Base-by-base conservation (phyloP, 1,139 yeast genomes). In the Meyerozyma carpophila region DNA sequence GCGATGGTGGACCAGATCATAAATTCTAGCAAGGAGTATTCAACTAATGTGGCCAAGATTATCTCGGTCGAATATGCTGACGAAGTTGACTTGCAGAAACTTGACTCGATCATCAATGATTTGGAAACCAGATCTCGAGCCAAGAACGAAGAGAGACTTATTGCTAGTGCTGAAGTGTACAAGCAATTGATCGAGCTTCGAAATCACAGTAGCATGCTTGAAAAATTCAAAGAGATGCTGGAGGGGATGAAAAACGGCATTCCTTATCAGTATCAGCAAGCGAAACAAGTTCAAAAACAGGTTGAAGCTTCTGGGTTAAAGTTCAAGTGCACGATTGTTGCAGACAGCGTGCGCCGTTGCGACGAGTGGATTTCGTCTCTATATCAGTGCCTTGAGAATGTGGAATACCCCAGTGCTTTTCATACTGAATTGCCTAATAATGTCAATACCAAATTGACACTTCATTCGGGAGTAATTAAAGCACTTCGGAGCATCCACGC, bases 351-450 rank as follows among this genome's bases (percentile, higher is more conserved):
- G 37, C 44, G 50, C 18, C 48, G 49, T 11, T 59, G 68, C 5
- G 78, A 73, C 41, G 59, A 59, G 1, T 81, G 86, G 84, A 56
- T 74, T 7, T 39, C 45, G 8, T 38, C 43, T 3, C 10, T 34
- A n/a, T 9, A 34, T 5, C 11, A 18, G 8, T 34, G 20, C 16
- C 37, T 34, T 11, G 26, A 20, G 37, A 34, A 10, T 4, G 37
- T 21, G 8, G 16, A 34, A 13, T 34, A 11, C 26, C 37, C 37
- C 14, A 34, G 26, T 34, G 25, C 26, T 5, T 21, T 34, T 10
- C 37, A 34, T 10, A 8, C 25, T 5, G 37, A 34, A 25, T 5
- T 6, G 5, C 13, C 37, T 6, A 31, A 31, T 5, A 21, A 34
- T 8, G 14, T 34, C 5, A 59, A 54, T 46, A 51, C 54, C 26